Evolutionary conservation across 129 eudicot species (phyloP).

Genomic region (Arctium lappa): DNA sequence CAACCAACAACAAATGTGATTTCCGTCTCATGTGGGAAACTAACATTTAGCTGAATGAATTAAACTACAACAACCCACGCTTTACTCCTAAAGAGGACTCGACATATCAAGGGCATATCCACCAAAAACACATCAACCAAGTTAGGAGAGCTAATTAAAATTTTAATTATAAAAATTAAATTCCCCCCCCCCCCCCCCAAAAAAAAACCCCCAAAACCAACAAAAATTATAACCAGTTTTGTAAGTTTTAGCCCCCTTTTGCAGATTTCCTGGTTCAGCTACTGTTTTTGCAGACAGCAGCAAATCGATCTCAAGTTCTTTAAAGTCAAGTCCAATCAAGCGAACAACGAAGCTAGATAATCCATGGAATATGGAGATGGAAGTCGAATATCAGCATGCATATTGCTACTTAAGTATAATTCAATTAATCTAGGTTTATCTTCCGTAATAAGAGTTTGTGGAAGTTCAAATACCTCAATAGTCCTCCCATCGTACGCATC

Average conservation of each 20-base stretch:
- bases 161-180: background rate
- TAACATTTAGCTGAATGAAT: background rate
- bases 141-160: too few relatives aligned
- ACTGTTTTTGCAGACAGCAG: background rate
- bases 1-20: constrained; percentile 23
- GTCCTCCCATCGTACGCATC: constrained; percentile 85
- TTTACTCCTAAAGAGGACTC: background rate
- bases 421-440: background rate
- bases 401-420: background rate
- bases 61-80: background rate
- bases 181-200: background rate
- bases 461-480: constrained; percentile 47
- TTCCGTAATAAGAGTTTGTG: background rate
- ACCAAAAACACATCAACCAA: background rate
- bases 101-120: background rate
- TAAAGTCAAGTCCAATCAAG: background rate
- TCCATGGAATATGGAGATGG: background rate
- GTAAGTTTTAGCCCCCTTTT: background rate
- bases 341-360: background rate
- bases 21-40: background rate
- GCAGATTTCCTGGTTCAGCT: background rate
- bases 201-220: too few relatives aligned
- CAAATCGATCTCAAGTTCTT: background rate
- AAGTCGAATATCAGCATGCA: background rate
- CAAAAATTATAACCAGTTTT: background rate